Evolutionary conservation across 441 rosid species (phyloP).

Genomic region (Populus hybrid): DNA sequence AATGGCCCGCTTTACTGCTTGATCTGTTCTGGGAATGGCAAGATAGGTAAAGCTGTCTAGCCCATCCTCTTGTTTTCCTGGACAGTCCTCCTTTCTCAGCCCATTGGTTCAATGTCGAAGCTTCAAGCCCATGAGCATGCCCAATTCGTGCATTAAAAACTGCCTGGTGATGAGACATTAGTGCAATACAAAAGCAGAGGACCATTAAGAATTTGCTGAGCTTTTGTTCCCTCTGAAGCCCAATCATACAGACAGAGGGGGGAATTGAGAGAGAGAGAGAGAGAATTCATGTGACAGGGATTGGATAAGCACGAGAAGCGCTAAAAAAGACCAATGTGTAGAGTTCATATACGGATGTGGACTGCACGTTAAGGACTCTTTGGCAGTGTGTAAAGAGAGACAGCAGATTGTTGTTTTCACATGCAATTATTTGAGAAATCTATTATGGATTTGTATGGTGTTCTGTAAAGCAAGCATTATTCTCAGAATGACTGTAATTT

Average conservation of each 20-base stretch:
- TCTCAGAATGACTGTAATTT: background rate
- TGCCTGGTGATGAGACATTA: background rate
- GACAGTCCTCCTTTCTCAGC: too few relatives aligned
- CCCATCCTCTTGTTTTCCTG: background rate
- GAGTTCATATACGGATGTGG: background rate
- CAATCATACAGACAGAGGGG: background rate
- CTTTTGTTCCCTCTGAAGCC: background rate
- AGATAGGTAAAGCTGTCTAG: background rate
- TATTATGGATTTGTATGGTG: background rate
- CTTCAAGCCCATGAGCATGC: too few relatives aligned
- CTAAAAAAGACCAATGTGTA: background rate
- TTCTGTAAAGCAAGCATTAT: background rate
- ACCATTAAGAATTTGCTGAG: background rate
- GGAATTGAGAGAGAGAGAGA: background rate
- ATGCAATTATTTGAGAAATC: background rate
- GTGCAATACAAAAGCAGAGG: background rate
- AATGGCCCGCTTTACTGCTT: background rate
- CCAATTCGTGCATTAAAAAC: too few relatives aligned
- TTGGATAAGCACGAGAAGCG: background rate
- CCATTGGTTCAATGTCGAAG: too few relatives aligned
- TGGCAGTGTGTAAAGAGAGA: too few relatives aligned
- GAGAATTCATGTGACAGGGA: background rate
- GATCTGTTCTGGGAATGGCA: too few relatives aligned
- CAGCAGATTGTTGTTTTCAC: background rate
- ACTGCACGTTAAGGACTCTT: background rate